phyloP scores from a whole-genome alignment of 176 grass and related monocot species.

The Aechmea fasciata region DNA sequence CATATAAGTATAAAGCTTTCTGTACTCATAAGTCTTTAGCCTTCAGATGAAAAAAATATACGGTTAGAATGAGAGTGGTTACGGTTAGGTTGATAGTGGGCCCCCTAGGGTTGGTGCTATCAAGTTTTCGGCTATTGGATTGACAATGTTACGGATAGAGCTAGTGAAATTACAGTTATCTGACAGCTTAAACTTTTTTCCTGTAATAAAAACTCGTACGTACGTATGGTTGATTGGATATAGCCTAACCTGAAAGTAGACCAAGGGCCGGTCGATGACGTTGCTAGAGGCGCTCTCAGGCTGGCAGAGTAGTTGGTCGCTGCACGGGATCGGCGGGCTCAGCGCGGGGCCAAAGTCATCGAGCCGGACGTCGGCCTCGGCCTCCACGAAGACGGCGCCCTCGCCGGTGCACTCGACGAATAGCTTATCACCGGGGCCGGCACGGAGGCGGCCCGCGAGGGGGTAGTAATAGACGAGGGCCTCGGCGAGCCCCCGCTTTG shows the following conservation, averaged over 20 bases:
- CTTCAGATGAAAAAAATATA: too few relatives aligned
- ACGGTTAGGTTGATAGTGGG: too few relatives aligned
- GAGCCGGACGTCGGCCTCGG: slow-evolving; percentile 10
- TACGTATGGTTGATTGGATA: too few relatives aligned
- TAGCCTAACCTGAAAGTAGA: background rate
- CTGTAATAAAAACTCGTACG: too few relatives aligned
- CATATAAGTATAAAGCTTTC: too few relatives aligned
- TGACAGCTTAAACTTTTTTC: too few relatives aligned
- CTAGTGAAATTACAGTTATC: too few relatives aligned
- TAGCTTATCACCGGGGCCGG: background rate
- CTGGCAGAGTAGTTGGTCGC: background rate
- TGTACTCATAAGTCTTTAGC: too few relatives aligned
- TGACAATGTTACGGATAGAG: too few relatives aligned
- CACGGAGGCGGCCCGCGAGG: slow-evolving; percentile 7
- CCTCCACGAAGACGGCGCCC: slow-evolving; percentile 16
- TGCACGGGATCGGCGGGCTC: background rate
- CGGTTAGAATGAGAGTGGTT: too few relatives aligned
- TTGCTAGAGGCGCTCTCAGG: background rate
- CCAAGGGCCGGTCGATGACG: background rate
- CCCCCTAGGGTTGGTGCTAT: too few relatives aligned
- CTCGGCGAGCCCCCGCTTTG: background rate
- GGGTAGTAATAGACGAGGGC: slow-evolving; percentile 11
- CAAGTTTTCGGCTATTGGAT: too few relatives aligned
- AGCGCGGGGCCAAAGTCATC: background rate
- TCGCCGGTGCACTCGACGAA: slow-evolving; percentile 13